Percentiles rank a stretch among this genome's conserved stretches.
These are phyloP conservation scores for Madurella fahalii DNA, from an alignment of 2,329 filamentous ascomycete species.

Conservation along the genomic window DNA sequence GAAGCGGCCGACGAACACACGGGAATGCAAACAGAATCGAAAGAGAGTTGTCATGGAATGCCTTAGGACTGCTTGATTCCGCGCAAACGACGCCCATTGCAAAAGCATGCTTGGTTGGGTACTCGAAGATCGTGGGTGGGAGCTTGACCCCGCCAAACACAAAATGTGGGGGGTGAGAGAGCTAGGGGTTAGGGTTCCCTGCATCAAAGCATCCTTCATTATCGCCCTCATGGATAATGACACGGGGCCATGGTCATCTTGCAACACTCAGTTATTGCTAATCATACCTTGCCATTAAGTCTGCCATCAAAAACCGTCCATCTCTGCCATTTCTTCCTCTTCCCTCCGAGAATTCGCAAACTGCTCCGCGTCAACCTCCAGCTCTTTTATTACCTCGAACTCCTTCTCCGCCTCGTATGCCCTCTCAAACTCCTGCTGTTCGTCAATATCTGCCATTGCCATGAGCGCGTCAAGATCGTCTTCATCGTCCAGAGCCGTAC, in stretches of 20 bases:
- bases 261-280: too few species aligned
- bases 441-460: slow-evolving; percentile 38
- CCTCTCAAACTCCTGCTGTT: neutral
- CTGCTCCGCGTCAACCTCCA: neutral
- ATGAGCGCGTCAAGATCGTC: slow-evolving; percentile 52
- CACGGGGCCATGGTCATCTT: too few species aligned
- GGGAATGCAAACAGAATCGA: neutral
- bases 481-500: slow-evolving; percentile 24
- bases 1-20: neutral
- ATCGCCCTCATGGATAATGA: neutral
- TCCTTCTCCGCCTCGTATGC: slow-evolving; percentile 10
- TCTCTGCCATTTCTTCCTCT: slow-evolving; percentile 64
- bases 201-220: neutral
- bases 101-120: too few species aligned
- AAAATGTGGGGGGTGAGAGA: neutral
- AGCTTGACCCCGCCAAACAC: slow-evolving; percentile 11
- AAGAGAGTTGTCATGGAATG: neutral
- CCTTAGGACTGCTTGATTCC: too few species aligned
- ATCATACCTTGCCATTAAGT: too few species aligned
- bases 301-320: slow-evolving; percentile 51
- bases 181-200: neutral
- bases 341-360: slow-evolving; percentile 52
- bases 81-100: too few species aligned
- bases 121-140: neutral
- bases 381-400: slow-evolving; percentile 20